Evolutionary conservation across 805 yeast species (phyloP).

Genomic region (Metschnikowia continentalis): DNA sequence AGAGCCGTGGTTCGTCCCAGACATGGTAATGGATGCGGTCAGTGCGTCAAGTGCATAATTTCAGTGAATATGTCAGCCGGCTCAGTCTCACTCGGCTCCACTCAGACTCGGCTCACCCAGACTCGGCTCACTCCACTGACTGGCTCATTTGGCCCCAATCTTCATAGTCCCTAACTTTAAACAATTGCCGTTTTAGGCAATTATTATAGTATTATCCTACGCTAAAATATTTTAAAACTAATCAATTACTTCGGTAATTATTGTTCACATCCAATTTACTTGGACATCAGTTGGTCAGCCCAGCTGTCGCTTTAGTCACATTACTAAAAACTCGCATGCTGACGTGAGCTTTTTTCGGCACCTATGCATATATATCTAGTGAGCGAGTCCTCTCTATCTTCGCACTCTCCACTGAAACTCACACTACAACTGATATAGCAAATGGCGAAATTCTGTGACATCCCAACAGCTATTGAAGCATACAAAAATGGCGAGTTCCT

Average conservation of each 20-base stretch:
- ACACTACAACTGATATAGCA: not conserved
- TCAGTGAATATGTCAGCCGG: not conserved
- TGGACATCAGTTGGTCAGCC: too few species aligned
- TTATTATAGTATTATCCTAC: too few species aligned
- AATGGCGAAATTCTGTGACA: constrained; percentile 41
- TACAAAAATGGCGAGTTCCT: constrained; percentile 71
- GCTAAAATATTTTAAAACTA: too few species aligned
- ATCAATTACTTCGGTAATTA: too few species aligned
- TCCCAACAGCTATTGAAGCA: constrained; percentile 70
- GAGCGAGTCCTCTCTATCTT: not conserved
- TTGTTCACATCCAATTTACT: too few species aligned
- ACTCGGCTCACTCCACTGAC: too few species aligned
- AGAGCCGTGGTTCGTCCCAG: not conserved
- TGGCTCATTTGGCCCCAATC: too few species aligned
- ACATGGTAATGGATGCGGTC: not conserved
- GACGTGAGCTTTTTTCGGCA: constrained; percentile 3
- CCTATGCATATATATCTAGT: constrained; percentile 1
- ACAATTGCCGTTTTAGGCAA: too few species aligned
- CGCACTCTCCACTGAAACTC: not conserved
- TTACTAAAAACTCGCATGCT: constrained; percentile 1
- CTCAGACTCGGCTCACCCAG: too few species aligned
- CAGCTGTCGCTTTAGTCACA: not conserved
- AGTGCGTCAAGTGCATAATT: constrained; percentile 1
- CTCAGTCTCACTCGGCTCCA: too few species aligned
- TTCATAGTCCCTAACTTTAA: not conserved